Conservation (phyloP, 345 rosid genomes). For the Fremontodendron californicum region DNA sequence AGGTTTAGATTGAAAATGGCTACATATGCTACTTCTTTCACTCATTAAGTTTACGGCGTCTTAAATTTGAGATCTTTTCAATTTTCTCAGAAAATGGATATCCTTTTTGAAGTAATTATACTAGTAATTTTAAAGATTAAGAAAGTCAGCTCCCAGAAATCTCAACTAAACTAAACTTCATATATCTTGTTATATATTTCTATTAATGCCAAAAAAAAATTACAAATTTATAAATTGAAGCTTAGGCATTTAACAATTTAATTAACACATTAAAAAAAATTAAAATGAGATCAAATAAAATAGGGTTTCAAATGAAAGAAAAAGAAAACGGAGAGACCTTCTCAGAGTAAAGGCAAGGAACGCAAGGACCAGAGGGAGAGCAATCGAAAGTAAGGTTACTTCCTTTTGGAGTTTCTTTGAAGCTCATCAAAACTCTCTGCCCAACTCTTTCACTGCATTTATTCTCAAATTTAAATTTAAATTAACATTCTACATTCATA, state of each 20-base stretch:
- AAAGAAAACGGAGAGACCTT: conserved; percentile 35
- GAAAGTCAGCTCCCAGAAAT: not conserved
- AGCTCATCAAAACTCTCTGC: conserved; percentile 53
- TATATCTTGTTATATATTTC: no score
- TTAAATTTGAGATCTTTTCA: not conserved
- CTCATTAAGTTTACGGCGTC: not conserved
- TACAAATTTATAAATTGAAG: not conserved
- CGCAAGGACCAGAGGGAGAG: conserved; percentile 86
- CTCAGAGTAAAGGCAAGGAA: conserved; percentile 68
- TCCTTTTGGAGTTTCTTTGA: conserved; percentile 62
- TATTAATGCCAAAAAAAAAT: not conserved
- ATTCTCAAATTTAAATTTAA: not conserved
- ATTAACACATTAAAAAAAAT: not conserved
- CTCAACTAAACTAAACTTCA: not conserved
- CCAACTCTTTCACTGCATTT: conserved; percentile 25
- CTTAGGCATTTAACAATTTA: not conserved
- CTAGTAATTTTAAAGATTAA: not conserved
- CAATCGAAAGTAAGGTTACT: conserved; percentile 65
- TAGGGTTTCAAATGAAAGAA: not conserved
- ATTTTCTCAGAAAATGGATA: not conserved
- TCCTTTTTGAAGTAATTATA: not conserved
- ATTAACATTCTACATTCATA: not conserved
- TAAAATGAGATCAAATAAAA: not conserved
- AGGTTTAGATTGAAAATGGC: not conserved
- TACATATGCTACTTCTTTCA: not conserved